Percentiles rank a stretch among this genome's conserved stretches.
Evolutionary conservation across 768 basidiomycete species (phyloP).

Genomic region (Psilocybe subaeruginosa): DNA sequence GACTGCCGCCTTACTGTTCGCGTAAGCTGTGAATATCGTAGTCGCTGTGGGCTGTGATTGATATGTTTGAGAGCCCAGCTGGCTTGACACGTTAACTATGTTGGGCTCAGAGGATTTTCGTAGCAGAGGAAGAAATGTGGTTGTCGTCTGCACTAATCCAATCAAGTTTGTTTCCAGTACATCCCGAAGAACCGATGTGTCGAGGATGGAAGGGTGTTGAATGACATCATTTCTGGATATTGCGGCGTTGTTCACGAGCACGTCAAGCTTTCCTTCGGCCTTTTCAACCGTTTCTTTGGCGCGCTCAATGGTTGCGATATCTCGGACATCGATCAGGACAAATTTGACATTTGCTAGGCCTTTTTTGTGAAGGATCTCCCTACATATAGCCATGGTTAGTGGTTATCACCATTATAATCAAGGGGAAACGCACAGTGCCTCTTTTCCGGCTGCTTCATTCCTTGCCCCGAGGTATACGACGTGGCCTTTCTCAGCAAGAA

Average conservation of each 20-base stretch:
- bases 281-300: constrained; percentile 39
- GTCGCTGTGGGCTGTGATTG: constrained; percentile 33
- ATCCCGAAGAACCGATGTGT: constrained; percentile 35
- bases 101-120: constrained; percentile 35
- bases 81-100: constrained; percentile 45
- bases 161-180: constrained; percentile 46
- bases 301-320: constrained; percentile 32
- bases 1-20: constrained; percentile 72
- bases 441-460: constrained; percentile 39
- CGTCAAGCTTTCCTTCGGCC: constrained; percentile 43
- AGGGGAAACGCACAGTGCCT: constrained; percentile 36
- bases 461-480: constrained; percentile 47
- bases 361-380: constrained; percentile 33
- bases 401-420: background rate
- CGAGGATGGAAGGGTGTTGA: constrained; percentile 37
- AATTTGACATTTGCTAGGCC: constrained; percentile 33
- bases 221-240: constrained; percentile 17
- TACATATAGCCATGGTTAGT: constrained; percentile 4
- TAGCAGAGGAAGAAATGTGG: constrained; percentile 43
- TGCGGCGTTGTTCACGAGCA: constrained; percentile 51
- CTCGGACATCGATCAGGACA: constrained; percentile 43
- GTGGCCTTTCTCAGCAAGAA: constrained; percentile 45
- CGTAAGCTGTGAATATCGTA: constrained; percentile 50
- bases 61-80: constrained; percentile 45
- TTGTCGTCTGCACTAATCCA: constrained; percentile 45